Evolutionary conservation across 2,329 filamentous ascomycete genomes (phyloP), one percentile per base, ranked within the genome.

Genomic region (Drechmeria coniospora): DNA sequence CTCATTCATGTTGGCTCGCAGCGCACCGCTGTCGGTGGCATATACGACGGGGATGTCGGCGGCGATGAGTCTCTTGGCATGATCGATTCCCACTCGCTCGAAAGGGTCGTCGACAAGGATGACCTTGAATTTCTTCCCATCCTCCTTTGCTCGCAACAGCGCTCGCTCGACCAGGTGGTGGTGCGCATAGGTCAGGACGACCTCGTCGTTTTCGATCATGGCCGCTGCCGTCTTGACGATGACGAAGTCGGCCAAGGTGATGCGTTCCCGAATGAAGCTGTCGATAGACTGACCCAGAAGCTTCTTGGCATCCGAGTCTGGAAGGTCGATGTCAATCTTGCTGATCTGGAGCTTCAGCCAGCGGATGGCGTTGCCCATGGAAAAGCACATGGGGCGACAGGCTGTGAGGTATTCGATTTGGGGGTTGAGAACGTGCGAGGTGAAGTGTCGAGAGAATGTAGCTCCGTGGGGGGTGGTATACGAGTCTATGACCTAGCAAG

Each of bases 391-490:
- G 19, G 90, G 86, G n/a, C 90, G 76, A 47, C 86, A 94, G 40
- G 83, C 83, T 34, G 82, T 81, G 34, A 98, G 68, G 47, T 92
- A 94, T 38, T 92, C 84, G 46, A 98, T 94, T 54, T 98, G 90
- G 21, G 86, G 82, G 45, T 84, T 90, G 33, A 98, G 73, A 37
- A 83, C 75, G 53, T 95, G 83, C 8, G 81, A 79, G 18, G 83
- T 90, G 43, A 98, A 75, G 58, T 98, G 86, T 19, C 90, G 77
- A 13, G 84, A 79, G 23, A 98, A 69, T 22, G 84, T 86, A 32
- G 77, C 84, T 22, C 79, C 79, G 15, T 74, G 64, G 5, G 90
- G 90, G 1, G 87, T 95, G 25, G 74, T 79, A 53, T 98, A 98
- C n/a, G 81, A 76, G 45, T 82, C 72, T 36, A 98, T 87, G 36